phyloP scores from a whole-genome alignment of 441 rosid species.

The Aleurites moluccanus region DNA sequence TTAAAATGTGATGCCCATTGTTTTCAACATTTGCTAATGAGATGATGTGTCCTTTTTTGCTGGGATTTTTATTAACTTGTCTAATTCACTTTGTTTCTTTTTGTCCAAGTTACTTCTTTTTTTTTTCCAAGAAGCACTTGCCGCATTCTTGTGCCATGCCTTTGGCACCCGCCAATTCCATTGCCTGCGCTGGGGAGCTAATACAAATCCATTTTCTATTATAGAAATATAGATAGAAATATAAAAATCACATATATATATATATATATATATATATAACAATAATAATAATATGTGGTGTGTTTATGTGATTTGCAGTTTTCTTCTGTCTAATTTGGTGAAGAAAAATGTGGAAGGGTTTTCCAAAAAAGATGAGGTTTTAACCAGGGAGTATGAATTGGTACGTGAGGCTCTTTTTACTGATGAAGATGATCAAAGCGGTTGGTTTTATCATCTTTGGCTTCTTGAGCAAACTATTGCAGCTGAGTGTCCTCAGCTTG shows the following conservation, averaged over 20 bases:
- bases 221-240: too few species aligned
- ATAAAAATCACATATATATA: too few species aligned
- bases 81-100: too few species aligned
- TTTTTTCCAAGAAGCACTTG: too few species aligned
- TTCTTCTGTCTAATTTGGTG: slow-evolving; percentile 66
- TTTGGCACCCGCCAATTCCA: too few species aligned
- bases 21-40: not conserved
- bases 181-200: too few species aligned
- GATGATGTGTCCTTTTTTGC: not conserved
- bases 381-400: slow-evolving; percentile 65
- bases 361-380: slow-evolving; percentile 46
- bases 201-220: too few species aligned
- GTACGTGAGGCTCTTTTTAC: slow-evolving; percentile 80
- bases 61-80: not conserved
- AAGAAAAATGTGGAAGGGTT: slow-evolving; percentile 54
- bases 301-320: slow-evolving; percentile 48
- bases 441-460: slow-evolving; percentile 99
- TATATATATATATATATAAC: too few species aligned
- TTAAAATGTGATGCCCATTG: not conserved
- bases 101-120: too few species aligned
- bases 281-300: too few species aligned
- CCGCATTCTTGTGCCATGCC: too few species aligned
- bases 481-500: slow-evolving; percentile 58
- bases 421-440: slow-evolving; percentile 91
- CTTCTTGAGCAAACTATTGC: slow-evolving; percentile 82